Conservation (phyloP, 2,329 filamentous ascomycete species). For the Pyrenophora graminea region DNA sequence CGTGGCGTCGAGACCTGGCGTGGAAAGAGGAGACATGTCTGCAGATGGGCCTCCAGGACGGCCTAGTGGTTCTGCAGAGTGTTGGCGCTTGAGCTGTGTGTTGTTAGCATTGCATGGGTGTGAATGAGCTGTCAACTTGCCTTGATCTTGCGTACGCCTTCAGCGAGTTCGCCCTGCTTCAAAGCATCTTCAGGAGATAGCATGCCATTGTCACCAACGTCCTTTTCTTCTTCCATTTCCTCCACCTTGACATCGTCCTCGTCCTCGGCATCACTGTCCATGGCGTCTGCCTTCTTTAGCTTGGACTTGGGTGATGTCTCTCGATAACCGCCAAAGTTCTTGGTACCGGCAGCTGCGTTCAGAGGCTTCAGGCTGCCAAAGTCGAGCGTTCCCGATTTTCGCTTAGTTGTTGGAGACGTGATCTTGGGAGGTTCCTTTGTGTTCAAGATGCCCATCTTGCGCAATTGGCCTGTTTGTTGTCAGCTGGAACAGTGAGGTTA, state of each 20-base stretch:
- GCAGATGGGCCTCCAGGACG: slow-evolving; percentile 31
- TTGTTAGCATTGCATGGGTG: slow-evolving; percentile 20
- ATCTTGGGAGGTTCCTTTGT: slow-evolving; percentile 63
- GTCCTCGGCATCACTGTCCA: slow-evolving; percentile 78
- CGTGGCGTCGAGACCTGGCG: slow-evolving; percentile 22
- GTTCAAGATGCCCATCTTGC: slow-evolving; percentile 90
- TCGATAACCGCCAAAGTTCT: slow-evolving; percentile 87
- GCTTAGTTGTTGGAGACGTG: slow-evolving; percentile 68
- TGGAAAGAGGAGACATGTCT: slow-evolving; percentile 33
- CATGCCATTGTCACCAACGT: slow-evolving; percentile 57
- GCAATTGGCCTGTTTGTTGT: slow-evolving; percentile 73
- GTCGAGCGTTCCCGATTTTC: slow-evolving; percentile 81
- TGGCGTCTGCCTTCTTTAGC: slow-evolving; percentile 58
- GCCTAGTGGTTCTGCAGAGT: slow-evolving; percentile 71
- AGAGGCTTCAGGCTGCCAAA: slow-evolving; percentile 83
- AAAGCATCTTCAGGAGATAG: slow-evolving; percentile 72
- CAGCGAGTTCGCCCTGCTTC: slow-evolving; percentile 74
- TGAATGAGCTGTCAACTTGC: slow-evolving; percentile 53
- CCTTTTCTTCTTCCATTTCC: slow-evolving; percentile 61
- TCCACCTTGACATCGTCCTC: slow-evolving; percentile 68
- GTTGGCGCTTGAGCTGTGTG: slow-evolving; percentile 75
- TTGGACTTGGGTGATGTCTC: slow-evolving; percentile 61
- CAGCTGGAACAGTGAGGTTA: slow-evolving; percentile 10
- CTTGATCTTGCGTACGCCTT: slow-evolving; percentile 80
- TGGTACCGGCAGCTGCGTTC: slow-evolving; percentile 76